Percentiles rank a stretch among this genome's conserved stretches.
phyloP scores from a whole-genome alignment of 2,329 filamentous ascomycete species.

The Immersiporthe knoxdaviesiana region DNA sequence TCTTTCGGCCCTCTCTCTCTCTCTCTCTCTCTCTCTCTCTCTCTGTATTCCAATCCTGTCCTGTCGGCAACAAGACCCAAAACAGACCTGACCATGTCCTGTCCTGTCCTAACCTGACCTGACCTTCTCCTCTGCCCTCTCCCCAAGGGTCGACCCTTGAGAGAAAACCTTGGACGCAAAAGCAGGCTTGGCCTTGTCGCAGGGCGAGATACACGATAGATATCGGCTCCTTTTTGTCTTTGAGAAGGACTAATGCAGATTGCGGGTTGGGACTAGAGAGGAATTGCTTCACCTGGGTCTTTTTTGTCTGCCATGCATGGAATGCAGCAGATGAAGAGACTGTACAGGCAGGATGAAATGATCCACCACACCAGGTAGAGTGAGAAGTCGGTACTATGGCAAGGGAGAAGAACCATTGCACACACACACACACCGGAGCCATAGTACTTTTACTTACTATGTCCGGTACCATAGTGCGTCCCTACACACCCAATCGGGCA shows the following conservation, averaged over 20 bases:
- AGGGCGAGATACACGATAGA: not conserved
- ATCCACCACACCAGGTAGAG: not conserved
- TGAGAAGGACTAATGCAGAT: not conserved
- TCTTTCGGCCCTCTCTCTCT: no score
- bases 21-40: not conserved
- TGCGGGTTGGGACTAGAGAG: not conserved
- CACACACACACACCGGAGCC: not conserved
- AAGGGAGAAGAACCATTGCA: not conserved
- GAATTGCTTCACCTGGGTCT: no score
- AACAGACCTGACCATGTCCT: not conserved
- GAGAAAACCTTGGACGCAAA: not conserved
- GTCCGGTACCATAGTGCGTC: no score
- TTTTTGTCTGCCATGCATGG: no score
- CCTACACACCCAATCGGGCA: not conserved
- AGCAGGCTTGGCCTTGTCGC: not conserved
- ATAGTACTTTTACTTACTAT: no score
- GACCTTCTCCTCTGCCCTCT: not conserved
- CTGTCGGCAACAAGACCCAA: not conserved
- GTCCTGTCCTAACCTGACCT: not conserved
- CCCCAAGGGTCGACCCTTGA: not conserved
- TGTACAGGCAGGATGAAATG: not conserved
- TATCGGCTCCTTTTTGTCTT: not conserved
- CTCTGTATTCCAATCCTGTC: slow-evolving; percentile 8
- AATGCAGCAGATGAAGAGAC: not conserved
- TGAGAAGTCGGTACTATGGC: not conserved